Base-by-base conservation (phyloP, 2,329 filamentous ascomycete genomes). In the Colletotrichum tropicale region DNA sequence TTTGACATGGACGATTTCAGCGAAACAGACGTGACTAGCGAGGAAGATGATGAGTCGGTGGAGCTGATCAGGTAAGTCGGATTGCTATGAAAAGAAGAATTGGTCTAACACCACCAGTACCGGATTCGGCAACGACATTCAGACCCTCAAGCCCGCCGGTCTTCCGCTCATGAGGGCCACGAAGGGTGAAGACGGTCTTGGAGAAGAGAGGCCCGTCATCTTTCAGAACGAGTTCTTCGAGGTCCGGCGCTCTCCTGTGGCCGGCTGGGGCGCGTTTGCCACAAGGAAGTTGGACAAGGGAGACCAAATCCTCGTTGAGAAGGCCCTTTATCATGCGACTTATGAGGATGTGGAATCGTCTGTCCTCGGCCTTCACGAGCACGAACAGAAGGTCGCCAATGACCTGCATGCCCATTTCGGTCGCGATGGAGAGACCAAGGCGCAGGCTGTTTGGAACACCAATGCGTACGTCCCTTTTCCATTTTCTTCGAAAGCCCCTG, bases 251-350 rank as follows among this genome's bases (percentile, higher is more conserved):
- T 90, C 88, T 0, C 64, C 75, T 0, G 80, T 88, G 2, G 85
- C 85, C 1, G 89, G 89, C 2, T 84, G 86, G 60, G 89, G 89
- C 0, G 86, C 84, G 0, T 90, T 91, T 62, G 89, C 89, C 0
- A 77, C 78, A 1, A 79, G 78, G 7, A 80, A 85, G 8, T 82
- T 91, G 13, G 76, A 77, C 21, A 66, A 77, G 1, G 84, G 84
- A 43, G 84, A 88, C 43, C 78, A 82, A 1, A 85, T 91, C 10
- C 84, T 90, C 0, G 77, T 84, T 0, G 90, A 91, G 79, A 77
- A 76, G 13, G 86, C 89, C 0, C 80, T 90, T 0, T 79, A 91
- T 18, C 80, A 80, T 4, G 81, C 85, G 8, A 32, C 34, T 0
- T 60, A 74, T 24, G 56, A 68, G 12, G 36, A 74, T 8, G 70